Base-by-base conservation (phyloP, 2,329 filamentous ascomycete genomes). In the Escovopsis sp. region DNA sequence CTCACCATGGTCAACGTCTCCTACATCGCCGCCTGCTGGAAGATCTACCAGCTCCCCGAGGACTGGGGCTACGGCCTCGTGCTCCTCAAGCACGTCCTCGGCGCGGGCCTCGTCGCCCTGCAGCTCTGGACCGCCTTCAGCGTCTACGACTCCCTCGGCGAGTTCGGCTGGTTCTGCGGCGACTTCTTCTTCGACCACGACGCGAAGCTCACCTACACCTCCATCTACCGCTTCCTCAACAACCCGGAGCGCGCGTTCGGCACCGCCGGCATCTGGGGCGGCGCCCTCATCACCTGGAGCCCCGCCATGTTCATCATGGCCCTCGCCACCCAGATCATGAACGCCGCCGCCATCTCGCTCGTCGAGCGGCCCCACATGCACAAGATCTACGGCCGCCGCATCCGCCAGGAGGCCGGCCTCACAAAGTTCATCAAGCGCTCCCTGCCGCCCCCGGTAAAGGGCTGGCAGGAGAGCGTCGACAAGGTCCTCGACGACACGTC, bases 111-210 rank as follows among this genome's bases (percentile, higher is more conserved):
- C 48, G 78, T 96, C 45, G 79, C 82, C 10, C 71, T 98, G 39
- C 91, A 98, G 55, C 63, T 93, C 14, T 98, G 91, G 91, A 94
- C 88, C 1, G 81, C 86, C 2, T 70, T 84, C 49, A 95, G 87
- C 59, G 88, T 96, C 50, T 94, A 96, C 59, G 87, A 95, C 39
- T 93, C 86, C 2, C 76, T 98, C 0, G 91, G 91, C 43, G 91
- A 98, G 56, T 98, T 96, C 54, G 91, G 91, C 52, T 98, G 89
- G 89, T 96, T 96, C 68, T 96, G 88, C 56, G 91, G 91, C 14
- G 91, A 98, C 58, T 98, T 96, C 68, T 96, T 98, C 70, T 95
- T 91, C 57, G 86, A 95, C 47, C 81, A 85, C 37, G 76, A 80
- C 10, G 81, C 81, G 11, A 94, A 91, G 62, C 71, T 96, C 47